Base-by-base conservation (phyloP, 2,329 filamentous ascomycete genomes). In the Exophiala aquamarina region DNA sequence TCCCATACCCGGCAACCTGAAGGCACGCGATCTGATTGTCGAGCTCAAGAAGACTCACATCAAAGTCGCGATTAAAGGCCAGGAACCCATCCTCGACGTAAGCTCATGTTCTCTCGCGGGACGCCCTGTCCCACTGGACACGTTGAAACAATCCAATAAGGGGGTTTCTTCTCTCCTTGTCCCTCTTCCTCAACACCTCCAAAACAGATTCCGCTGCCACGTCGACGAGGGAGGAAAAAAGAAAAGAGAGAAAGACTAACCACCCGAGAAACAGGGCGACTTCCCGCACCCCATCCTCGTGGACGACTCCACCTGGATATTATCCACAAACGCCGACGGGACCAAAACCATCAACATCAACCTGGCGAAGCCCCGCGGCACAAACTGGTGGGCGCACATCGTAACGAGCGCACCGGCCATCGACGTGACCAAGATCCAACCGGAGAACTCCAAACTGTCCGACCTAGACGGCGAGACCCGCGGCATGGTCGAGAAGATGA, bases 401-500 rank as follows among this genome's bases (percentile, higher is more conserved):
- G 80, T 97, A 28, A 94, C 85, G 6, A 71, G 74, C 5, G 92
- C 91, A 3, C 93, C 93, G 55, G 87, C 86, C 71, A 95, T 98
- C 70, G 93, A 98, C 72, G 89, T 94, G 28, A 84, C 85, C 61
- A 96, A 95, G 76, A 97, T 98, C 70, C 82, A 84, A 66, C 93
- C 93, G 17, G 93, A 97, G 72, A 91, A 86, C 66, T 91, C 86
- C 65, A 95, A 90, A 69, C 77, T 98, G 63, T 84, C 87, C 47
- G 93, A 98, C 68, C 75, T 98, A 58, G 92, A 97, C 65, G 93
- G 93, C 52, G 87, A 95, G 77, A 98, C 93, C 44, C 81, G 93
- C 56, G 81, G 84, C 49, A 97, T 98, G 92, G 93, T 98, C 35
- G 93, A 98, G 82, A 98, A 98, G 82, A 98, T 98, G 93, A 98